Conservation (phyloP, 108 stramenopile species). For the Pseudonitzschia multiseries region DNA sequence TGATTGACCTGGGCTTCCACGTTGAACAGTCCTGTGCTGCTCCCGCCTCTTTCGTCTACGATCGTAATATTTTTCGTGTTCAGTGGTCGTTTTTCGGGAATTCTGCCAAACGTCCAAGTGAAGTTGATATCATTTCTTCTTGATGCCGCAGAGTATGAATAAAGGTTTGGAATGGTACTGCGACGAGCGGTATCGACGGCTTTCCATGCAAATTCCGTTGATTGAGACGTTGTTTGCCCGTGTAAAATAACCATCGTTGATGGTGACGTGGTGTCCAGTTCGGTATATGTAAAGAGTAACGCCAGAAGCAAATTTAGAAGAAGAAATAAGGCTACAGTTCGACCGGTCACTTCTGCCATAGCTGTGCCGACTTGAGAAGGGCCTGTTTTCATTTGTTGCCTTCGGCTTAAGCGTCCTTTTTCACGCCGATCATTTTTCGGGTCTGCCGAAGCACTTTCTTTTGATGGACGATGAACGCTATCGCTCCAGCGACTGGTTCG, state of each 20-base stretch:
- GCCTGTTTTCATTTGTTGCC: background rate
- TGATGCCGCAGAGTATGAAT: slow-evolving; percentile 26
- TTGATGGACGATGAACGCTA: background rate
- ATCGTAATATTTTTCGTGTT: slow-evolving; percentile 35
- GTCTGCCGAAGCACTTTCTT: background rate
- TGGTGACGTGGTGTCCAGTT: slow-evolving; percentile 29
- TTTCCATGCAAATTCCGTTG: slow-evolving; percentile 29
- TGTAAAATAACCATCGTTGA: slow-evolving; percentile 48
- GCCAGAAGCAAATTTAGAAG: slow-evolving; percentile 51
- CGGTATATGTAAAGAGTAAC: slow-evolving; percentile 44
- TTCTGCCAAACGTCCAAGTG: slow-evolving; percentile 20
- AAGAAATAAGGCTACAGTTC: slow-evolving; percentile 56
- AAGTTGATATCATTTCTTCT: slow-evolving; percentile 22
- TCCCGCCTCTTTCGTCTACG: slow-evolving; percentile 9
- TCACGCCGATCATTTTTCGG: background rate
- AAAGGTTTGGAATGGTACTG: slow-evolving; percentile 56
- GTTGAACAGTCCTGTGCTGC: slow-evolving; percentile 54
- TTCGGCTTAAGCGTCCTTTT: background rate
- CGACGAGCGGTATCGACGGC: slow-evolving; percentile 59
- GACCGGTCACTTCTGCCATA: slow-evolving; percentile 75
- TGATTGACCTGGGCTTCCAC: slow-evolving; percentile 18
- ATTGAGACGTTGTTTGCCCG: slow-evolving; percentile 33
- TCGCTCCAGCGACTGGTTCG: background rate
- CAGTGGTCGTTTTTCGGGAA: slow-evolving; percentile 42
- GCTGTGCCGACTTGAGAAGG: slow-evolving; percentile 56